A percentile compares a stretch with the other conserved stretches of the same genome.
Evolutionary conservation across 2,329 filamentous ascomycete species (phyloP).

Genomic region (Colletotrichum higginsianum): DNA sequence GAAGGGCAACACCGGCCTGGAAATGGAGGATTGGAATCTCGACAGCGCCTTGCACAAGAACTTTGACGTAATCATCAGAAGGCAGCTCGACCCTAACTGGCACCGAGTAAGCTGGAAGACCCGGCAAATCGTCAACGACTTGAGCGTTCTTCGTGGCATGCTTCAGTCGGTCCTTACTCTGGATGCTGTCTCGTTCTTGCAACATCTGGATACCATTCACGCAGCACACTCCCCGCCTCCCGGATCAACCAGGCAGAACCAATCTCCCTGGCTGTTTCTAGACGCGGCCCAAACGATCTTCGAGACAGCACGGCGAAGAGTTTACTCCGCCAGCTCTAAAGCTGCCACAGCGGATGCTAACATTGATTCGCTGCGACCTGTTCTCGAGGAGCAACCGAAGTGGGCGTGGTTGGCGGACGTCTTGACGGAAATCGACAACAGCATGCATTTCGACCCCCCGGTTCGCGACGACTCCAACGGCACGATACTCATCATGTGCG

Average conservation of each 20-base stretch:
- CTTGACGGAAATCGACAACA: constrained; percentile 92
- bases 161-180: constrained; percentile 87
- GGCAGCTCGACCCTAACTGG: constrained; percentile 97
- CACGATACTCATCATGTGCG: constrained; percentile 96
- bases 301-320: constrained; percentile 87
- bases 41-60: constrained; percentile 93
- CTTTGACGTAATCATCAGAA: constrained; percentile 89
- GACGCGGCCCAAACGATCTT: constrained; percentile 97
- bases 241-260: constrained; percentile 87
- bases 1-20: constrained; percentile 89
- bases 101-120: constrained; percentile 96
- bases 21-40: constrained; percentile 97
- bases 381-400: constrained; percentile 95
- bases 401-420: constrained; percentile 93
- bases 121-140: constrained; percentile 91
- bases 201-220: constrained; percentile 94
- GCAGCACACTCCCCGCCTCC: constrained; percentile 91
- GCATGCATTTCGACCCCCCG: constrained; percentile 86
- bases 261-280: constrained; percentile 96
- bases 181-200: constrained; percentile 91
- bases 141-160: constrained; percentile 86
- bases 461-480: constrained; percentile 88
- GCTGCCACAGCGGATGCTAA: constrained; percentile 56
- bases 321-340: constrained; percentile 81
- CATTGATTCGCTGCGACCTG: constrained; percentile 78